Conservation (phyloP, 1,284 basidiomycete species). For the Fomitiporia mediterranea region DNA sequence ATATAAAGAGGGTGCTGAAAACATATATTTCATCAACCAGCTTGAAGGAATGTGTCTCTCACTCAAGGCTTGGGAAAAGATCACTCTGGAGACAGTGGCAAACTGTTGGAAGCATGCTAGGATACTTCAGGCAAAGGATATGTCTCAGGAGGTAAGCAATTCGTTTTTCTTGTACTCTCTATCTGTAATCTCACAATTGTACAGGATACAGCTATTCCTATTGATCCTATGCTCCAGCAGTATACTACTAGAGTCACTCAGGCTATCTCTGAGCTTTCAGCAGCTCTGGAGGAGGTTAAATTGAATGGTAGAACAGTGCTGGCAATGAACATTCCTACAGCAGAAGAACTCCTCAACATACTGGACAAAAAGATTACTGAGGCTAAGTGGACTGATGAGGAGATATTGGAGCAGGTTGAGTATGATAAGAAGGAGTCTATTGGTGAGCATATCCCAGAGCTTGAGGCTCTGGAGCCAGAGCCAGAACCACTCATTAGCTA, state of each 20-base stretch:
- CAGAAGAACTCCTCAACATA: neutral
- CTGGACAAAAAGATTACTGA: neutral
- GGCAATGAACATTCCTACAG: neutral
- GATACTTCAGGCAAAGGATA: conserved; percentile 1
- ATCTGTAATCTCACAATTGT: too few species aligned
- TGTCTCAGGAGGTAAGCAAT: neutral
- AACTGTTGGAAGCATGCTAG: conserved; percentile 13
- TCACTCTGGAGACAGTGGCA: conserved; percentile 1
- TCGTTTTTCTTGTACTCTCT: too few species aligned
- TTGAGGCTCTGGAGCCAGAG: neutral
- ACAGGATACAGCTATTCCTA: too few species aligned
- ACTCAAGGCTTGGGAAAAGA: neutral
- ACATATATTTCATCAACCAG: conserved; percentile 11
- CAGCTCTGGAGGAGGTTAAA: too few species aligned
- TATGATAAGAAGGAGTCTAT: neutral
- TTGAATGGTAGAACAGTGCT: too few species aligned
- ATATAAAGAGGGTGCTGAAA: neutral
- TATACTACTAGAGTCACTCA: too few species aligned
- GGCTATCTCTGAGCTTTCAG: too few species aligned
- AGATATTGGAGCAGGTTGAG: neutral
- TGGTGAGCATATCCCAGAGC: conserved; percentile 5
- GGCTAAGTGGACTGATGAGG: conserved; percentile 5
- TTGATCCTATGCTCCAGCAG: too few species aligned
- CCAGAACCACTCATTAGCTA: neutral
- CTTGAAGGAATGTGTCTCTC: conserved; percentile 7